Conservation (phyloP, 1,284 basidiomycete genomes). For the Austroboletus novae-zelandiae region DNA sequence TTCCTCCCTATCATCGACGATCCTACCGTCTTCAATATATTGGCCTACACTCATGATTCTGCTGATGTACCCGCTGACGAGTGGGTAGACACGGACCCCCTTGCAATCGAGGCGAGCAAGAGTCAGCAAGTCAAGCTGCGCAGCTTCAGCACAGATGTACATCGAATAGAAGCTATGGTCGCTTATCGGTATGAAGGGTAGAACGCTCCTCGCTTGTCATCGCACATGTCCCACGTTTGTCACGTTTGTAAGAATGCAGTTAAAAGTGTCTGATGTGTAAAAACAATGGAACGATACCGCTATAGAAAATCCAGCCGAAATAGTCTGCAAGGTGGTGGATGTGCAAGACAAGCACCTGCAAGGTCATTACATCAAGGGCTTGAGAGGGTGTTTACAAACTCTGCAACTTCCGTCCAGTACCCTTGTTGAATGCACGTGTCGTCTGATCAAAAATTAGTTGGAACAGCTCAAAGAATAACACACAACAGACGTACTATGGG, state of each 20-base stretch:
- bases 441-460: constrained; percentile 38
- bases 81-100: constrained; percentile 94
- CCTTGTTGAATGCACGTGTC: constrained; percentile 67
- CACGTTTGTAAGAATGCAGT: not conserved
- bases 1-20: constrained; percentile 95
- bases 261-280: not conserved
- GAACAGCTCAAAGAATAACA: not conserved
- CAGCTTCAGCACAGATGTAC: constrained; percentile 88
- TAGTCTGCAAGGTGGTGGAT: no score
- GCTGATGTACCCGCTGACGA: constrained; percentile 86
- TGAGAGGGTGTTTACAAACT: constrained; percentile 48
- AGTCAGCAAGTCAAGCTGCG: constrained; percentile 94
- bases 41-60: constrained; percentile 89
- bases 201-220: not conserved
- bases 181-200: constrained; percentile 76
- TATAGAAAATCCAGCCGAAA: constrained; percentile 3
- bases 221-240: not conserved
- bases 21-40: constrained; percentile 93
- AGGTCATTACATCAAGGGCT: constrained; percentile 5
- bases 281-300: not conserved
- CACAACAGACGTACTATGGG: constrained; percentile 57
- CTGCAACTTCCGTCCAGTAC: constrained; percentile 62
- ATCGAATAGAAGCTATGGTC: constrained; percentile 88
- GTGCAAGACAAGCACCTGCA: not conserved
- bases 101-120: constrained; percentile 93